Conservation (phyloP, 495 filamentous ascomycete species). For the Neurospora terricola region DNA sequence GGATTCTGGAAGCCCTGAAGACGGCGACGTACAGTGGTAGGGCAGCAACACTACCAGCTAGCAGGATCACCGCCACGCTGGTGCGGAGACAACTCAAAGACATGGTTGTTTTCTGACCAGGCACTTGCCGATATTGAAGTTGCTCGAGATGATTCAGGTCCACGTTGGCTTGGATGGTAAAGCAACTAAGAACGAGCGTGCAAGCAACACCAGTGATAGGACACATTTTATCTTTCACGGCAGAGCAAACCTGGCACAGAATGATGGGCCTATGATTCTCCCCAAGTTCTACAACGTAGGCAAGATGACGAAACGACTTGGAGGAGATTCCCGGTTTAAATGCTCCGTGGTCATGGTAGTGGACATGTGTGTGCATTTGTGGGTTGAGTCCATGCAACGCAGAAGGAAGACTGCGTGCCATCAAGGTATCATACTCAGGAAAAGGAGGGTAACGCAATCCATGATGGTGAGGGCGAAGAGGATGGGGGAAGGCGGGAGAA, state of each 20-base stretch:
- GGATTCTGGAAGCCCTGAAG: background rate
- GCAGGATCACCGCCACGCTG: constrained; percentile 8
- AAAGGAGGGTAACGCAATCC: background rate
- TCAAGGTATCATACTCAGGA: background rate
- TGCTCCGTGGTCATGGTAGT: background rate
- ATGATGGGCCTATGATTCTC: background rate
- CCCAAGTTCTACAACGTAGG: background rate
- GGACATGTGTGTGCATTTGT: background rate
- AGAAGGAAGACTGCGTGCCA: background rate
- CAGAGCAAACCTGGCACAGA: background rate
- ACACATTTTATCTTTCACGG: background rate
- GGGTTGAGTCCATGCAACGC: background rate
- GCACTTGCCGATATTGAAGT: background rate
- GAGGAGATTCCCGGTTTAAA: background rate
- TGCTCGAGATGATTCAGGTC: background rate
- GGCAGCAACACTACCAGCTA: constrained; percentile 4
- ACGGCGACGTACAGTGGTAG: background rate
- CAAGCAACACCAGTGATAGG: background rate
- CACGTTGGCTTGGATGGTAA: background rate
- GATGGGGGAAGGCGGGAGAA: background rate
- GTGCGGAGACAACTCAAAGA: constrained; percentile 6
- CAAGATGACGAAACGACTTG: background rate
- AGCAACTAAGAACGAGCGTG: background rate
- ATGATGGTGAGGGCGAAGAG: background rate
- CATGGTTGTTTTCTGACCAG: constrained; percentile 3